phyloP scores from a whole-genome alignment of 352 stramenopile genomes.

The Pythium apleroticum region DNA sequence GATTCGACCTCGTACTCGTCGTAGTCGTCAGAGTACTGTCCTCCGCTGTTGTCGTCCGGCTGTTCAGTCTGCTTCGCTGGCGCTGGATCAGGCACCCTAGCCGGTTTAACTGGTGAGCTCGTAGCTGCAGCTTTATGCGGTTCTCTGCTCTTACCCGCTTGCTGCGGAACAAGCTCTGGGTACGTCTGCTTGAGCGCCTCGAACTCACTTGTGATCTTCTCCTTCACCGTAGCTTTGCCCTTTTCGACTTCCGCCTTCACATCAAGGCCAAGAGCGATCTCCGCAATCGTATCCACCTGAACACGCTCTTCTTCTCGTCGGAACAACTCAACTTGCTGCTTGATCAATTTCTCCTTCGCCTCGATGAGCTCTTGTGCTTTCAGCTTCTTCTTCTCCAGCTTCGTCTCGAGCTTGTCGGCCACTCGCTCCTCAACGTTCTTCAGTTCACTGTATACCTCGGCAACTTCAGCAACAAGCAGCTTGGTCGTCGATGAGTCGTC shows the following conservation, averaged over 20 bases:
- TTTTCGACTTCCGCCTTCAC: constrained; percentile 28
- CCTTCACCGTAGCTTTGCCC: constrained; percentile 33
- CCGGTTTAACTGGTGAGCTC: neutral
- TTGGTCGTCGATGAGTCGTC: constrained; percentile 59
- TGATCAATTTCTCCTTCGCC: constrained; percentile 37
- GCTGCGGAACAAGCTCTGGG: constrained; percentile 22
- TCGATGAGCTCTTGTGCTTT: constrained; percentile 40
- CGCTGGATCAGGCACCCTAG: neutral
- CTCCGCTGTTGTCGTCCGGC: neutral
- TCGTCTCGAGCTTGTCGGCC: constrained; percentile 10
- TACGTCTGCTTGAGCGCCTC: constrained; percentile 31
- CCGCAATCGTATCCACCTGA: constrained; percentile 43
- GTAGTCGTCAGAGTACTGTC: constrained; percentile 9
- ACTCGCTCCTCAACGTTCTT: constrained; percentile 5
- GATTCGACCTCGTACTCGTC: constrained; percentile 35
- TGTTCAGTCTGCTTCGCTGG: neutral
- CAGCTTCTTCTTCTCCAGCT: constrained; percentile 45
- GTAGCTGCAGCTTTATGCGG: neutral
- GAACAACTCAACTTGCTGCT: constrained; percentile 34
- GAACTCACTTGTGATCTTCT: constrained; percentile 36
- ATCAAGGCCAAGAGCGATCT: constrained; percentile 39
- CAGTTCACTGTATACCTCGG: constrained; percentile 16
- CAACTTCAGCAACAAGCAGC: constrained; percentile 39
- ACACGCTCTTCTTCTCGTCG: constrained; percentile 38
- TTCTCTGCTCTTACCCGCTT: neutral